phyloP scores from a whole-genome alignment of 345 rosid species.

The Cochlearia excelsa region DNA sequence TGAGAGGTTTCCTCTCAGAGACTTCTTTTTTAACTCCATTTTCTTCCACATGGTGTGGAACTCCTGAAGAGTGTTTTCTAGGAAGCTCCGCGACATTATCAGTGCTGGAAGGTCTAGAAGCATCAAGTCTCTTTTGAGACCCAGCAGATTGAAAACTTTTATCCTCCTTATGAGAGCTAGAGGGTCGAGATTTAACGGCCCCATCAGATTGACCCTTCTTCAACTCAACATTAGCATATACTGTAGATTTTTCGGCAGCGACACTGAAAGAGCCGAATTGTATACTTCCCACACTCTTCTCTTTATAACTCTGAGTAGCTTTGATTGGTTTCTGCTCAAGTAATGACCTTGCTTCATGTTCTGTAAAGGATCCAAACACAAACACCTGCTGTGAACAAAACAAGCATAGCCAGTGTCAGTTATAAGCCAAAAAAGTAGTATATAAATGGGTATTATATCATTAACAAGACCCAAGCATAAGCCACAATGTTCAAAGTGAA shows the following conservation, averaged over 20 bases:
- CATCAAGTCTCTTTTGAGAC: conserved; percentile 21
- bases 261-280: conserved; percentile 56
- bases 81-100: conserved; percentile 28
- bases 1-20: conserved; percentile 27
- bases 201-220: conserved; percentile 37
- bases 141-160: conserved; percentile 4
- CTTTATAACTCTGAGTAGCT: conserved; percentile 43
- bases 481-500: background rate
- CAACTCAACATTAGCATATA: conserved; percentile 38
- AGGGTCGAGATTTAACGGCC: conserved; percentile 37
- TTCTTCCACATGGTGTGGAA: conserved; percentile 31
- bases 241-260: conserved; percentile 41
- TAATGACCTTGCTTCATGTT: conserved; percentile 72
- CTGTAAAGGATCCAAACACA: conserved; percentile 87
- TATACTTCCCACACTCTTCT: conserved; percentile 41
- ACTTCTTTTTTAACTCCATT: conserved; percentile 45
- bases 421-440: background rate
- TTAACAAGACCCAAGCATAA: too few relatives aligned
- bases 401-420: conserved; percentile 9
- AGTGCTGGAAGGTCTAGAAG: conserved; percentile 31
- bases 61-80: conserved; percentile 25
- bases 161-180: conserved; percentile 34
- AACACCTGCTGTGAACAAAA: conserved; percentile 43
- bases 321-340: conserved; percentile 37
- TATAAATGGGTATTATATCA: background rate